Evolutionary conservation across 768 basidiomycete genomes (phyloP).

Genomic region (Gyrodon lividus): DNA sequence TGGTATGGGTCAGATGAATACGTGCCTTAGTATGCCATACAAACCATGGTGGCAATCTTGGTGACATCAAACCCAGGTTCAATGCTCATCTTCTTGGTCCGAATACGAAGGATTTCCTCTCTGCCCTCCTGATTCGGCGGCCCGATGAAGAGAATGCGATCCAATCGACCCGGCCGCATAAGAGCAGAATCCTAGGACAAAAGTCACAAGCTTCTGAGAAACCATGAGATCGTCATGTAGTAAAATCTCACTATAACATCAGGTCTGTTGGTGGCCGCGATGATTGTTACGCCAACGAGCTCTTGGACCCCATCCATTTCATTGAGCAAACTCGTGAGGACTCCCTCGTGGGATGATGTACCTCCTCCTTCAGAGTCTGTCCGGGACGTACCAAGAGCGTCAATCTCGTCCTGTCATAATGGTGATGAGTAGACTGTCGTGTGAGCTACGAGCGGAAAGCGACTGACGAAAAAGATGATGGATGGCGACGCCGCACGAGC

Average conservation of each 20-base stretch:
- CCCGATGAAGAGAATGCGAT: slow-evolving; percentile 92
- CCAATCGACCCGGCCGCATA: slow-evolving; percentile 92
- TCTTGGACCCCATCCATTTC: slow-evolving; percentile 99
- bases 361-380: slow-evolving; percentile 51
- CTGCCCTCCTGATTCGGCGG: slow-evolving; percentile 81
- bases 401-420: slow-evolving; percentile 83
- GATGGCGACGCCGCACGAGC: slow-evolving; percentile 92
- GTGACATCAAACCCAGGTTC: slow-evolving; percentile 65
- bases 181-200: slow-evolving; percentile 80
- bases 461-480: slow-evolving; percentile 90
- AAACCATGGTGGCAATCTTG: slow-evolving; percentile 68
- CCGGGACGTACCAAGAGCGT: slow-evolving; percentile 85
- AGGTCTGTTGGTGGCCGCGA: slow-evolving; percentile 95
- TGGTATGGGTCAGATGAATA: slow-evolving; percentile 5
- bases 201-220: background rate
- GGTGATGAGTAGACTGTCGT: slow-evolving; percentile 1
- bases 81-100: slow-evolving; percentile 77
- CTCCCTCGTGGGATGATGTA: slow-evolving; percentile 73
- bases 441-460: background rate
- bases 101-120: slow-evolving; percentile 82
- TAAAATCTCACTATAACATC: slow-evolving; percentile 72
- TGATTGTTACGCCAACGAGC: slow-evolving; percentile 88
- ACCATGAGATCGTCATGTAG: background rate
- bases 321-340: slow-evolving; percentile 89
- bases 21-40: background rate